These are phyloP conservation scores for Incumbomyces lentus DNA, from an alignment of 2,329 filamentous ascomycete genomes.

Conservation along the genomic window DNA sequence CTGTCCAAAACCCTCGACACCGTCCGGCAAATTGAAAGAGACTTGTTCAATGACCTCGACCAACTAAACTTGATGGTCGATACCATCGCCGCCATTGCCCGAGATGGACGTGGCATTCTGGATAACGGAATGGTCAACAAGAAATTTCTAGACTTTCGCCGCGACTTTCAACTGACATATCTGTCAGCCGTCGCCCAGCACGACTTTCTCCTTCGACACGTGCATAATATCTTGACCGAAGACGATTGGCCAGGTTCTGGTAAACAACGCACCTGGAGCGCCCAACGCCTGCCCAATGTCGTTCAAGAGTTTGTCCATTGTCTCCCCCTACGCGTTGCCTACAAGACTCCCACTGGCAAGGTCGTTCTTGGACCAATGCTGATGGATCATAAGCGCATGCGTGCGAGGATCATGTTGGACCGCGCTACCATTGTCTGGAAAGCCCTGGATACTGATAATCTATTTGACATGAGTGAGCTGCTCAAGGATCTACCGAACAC, in stretches of 20 bases:
- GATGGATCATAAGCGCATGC: not conserved
- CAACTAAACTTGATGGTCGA: constrained; percentile 3
- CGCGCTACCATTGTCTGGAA: not conserved
- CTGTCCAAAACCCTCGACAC: not conserved
- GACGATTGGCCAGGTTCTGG: constrained; percentile 14
- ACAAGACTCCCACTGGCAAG: constrained; percentile 30
- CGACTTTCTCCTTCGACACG: not conserved
- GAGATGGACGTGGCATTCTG: not conserved
- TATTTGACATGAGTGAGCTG: not conserved
- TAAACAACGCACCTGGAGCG: constrained; percentile 24
- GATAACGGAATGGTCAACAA: not conserved
- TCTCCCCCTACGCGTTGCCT: constrained; percentile 30
- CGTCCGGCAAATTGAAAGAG: not conserved
- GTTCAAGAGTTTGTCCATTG: constrained; percentile 42
- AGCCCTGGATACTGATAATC: not conserved
- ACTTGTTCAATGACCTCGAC: not conserved
- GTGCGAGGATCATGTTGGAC: not conserved
- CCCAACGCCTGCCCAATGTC: constrained; percentile 31
- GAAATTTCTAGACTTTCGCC: constrained; percentile 13
- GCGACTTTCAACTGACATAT: constrained; percentile 11
- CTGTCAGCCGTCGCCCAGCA: not conserved
- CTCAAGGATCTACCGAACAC: too few relatives aligned
- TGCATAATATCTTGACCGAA: constrained; percentile 11
- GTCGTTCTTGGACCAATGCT: constrained; percentile 20
- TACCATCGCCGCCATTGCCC: not conserved